phyloP scores from a whole-genome alignment of 139 green algal species.

The Micromonas pusilla region DNA sequence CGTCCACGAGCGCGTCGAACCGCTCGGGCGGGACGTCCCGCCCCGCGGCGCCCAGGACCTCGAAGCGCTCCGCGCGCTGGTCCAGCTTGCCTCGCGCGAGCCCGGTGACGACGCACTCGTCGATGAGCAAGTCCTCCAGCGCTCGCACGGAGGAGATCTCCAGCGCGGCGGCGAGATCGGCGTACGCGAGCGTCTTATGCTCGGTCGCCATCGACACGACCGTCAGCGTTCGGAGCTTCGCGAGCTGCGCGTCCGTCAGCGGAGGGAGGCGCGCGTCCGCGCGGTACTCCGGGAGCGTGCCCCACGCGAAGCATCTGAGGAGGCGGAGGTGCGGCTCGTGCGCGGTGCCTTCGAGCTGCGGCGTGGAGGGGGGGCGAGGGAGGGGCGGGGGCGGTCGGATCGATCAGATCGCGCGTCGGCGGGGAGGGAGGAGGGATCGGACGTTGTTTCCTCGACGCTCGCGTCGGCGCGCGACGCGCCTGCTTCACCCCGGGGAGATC shows the following conservation, averaged over 20 bases:
- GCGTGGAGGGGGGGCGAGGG: neutral
- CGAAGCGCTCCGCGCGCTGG: conserved; percentile 50
- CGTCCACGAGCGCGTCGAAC: neutral
- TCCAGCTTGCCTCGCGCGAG: conserved; percentile 69
- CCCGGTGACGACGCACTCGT: conserved; percentile 78
- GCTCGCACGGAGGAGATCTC: conserved; percentile 61
- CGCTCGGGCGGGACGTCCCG: neutral
- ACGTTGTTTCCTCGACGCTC: too few species aligned
- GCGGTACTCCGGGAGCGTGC: neutral
- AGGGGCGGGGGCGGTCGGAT: neutral
- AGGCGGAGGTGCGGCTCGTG: neutral
- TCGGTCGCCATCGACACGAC: neutral
- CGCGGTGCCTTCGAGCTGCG: neutral
- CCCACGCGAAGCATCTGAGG: neutral
- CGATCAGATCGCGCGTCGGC: neutral
- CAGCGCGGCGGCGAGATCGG: conserved; percentile 51
- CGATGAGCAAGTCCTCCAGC: conserved; percentile 88
- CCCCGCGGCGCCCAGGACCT: conserved; percentile 15
- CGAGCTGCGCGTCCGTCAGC: neutral
- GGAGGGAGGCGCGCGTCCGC: neutral
- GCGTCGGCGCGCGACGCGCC: too few species aligned
- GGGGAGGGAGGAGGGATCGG: too few species aligned
- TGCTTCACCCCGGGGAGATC: neutral
- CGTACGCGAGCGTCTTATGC: conserved; percentile 50
- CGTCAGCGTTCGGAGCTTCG: neutral